Percentiles rank a stretch among this genome's conserved stretches.
These are phyloP conservation scores for Mallotus japonicus DNA, from an alignment of 441 rosid species.

Conservation along the genomic window DNA sequence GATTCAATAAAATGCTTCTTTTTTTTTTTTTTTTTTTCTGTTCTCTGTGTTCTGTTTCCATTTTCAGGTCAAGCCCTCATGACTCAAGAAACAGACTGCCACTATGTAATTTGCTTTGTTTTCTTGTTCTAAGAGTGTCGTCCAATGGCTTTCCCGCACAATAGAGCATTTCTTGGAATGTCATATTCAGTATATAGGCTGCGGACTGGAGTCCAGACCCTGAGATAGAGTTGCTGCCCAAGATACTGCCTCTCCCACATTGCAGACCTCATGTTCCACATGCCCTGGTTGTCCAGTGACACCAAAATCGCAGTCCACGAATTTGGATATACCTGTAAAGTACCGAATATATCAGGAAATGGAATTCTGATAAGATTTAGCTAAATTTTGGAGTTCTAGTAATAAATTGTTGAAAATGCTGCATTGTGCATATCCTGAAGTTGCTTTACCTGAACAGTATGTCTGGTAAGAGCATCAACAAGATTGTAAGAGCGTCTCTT, in stretches of 20 bases:
- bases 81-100: conserved; percentile 24
- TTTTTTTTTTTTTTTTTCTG: neutral
- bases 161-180: conserved; percentile 68
- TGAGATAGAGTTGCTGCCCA: conserved; percentile 81
- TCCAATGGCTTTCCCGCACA: conserved; percentile 79
- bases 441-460: conserved; percentile 73
- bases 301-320: conserved; percentile 78
- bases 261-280: conserved; percentile 95
- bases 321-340: conserved; percentile 69
- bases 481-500: conserved; percentile 66
- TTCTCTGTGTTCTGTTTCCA: conserved; percentile 11
- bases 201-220: conserved; percentile 60
- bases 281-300: conserved; percentile 86
- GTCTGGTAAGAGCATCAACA: conserved; percentile 73
- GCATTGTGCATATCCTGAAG: neutral
- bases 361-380: too few relatives aligned
- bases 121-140: conserved; percentile 35
- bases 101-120: neutral
- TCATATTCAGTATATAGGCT: conserved; percentile 67
- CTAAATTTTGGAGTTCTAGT: too few relatives aligned
- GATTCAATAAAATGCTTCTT: too few relatives aligned
- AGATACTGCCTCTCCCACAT: conserved; percentile 76
- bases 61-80: conserved; percentile 40
- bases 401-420: too few relatives aligned
- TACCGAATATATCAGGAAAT: too few relatives aligned